Evolutionary conservation across 1,284 basidiomycete species (phyloP).

Genomic region (Takashimella tepidaria): DNA sequence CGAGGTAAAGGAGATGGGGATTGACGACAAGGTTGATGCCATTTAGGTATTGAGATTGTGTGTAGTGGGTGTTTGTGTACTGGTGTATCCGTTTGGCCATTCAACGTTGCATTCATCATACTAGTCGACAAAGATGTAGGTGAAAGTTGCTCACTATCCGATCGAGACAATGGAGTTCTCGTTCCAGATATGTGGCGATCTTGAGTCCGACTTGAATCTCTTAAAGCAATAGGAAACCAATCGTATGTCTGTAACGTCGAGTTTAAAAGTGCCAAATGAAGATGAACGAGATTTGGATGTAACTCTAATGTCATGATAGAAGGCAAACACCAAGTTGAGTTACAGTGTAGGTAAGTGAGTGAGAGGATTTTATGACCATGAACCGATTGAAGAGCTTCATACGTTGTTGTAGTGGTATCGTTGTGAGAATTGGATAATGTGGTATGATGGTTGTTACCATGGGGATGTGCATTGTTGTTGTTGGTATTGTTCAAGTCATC

Average conservation of each 20-base stretch:
- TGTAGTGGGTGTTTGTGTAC: constrained; percentile 51
- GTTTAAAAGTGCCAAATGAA: constrained; percentile 32
- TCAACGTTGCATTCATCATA: not conserved
- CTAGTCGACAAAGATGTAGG: not conserved
- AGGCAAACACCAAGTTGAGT: constrained; percentile 47
- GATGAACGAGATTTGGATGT: constrained; percentile 40
- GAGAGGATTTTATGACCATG: constrained; percentile 62
- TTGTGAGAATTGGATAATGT: constrained; percentile 1
- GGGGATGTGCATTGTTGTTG: too few species aligned
- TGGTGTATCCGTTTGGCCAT: not conserved
- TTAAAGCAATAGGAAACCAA: not conserved
- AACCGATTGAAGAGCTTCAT: constrained; percentile 54
- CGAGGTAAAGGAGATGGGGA: constrained; percentile 3
- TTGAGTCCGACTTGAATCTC: not conserved
- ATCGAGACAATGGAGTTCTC: constrained; percentile 9
- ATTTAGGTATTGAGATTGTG: constrained; percentile 61
- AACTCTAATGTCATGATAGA: constrained; percentile 44
- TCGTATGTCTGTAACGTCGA: constrained; percentile 8
- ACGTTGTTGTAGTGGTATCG: constrained; percentile 13
- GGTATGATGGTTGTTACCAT: too few species aligned
- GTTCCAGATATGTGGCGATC: not conserved
- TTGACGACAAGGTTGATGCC: constrained; percentile 13
- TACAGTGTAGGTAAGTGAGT: constrained; percentile 54
- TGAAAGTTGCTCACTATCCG: not conserved
- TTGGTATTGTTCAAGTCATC: too few species aligned